phyloP scores from a whole-genome alignment of 495 filamentous ascomycete genomes.

The Aspergillus bertholletiae region DNA sequence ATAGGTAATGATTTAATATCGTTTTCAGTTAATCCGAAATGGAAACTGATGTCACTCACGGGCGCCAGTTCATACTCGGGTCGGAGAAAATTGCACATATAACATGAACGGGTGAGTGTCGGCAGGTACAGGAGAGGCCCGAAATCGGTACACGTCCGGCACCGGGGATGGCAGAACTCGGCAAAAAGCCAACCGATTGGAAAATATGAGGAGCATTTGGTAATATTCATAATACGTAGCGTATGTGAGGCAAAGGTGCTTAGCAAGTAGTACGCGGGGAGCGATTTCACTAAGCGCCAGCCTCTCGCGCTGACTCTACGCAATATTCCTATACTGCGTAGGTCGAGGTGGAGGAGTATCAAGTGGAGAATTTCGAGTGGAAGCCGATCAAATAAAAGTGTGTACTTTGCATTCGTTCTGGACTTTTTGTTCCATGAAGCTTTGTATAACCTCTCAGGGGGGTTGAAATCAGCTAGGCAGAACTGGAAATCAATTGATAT shows the following conservation, averaged over 20 bases:
- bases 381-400: too few species aligned
- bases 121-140: conserved; percentile 13
- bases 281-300: conserved; percentile 5
- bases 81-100: conserved; percentile 4
- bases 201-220: conserved; percentile 3
- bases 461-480: not conserved
- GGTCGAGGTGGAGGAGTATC: too few species aligned
- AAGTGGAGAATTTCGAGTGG: too few species aligned
- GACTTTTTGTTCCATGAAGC: conserved; percentile 1
- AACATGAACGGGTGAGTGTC: conserved; percentile 10
- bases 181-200: conserved; percentile 5
- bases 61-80: conserved; percentile 2
- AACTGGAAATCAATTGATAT: not conserved
- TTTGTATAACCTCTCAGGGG: conserved; percentile 4
- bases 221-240: conserved; percentile 5
- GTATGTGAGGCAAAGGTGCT: conserved; percentile 3
- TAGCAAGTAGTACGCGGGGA: conserved; percentile 10
- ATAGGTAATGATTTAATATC: conserved; percentile 8
- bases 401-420: not conserved
- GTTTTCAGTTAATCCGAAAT: not conserved
- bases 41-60: not conserved
- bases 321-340: conserved; percentile 6
- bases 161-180: conserved; percentile 15
- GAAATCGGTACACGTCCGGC: conserved; percentile 10
- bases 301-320: conserved; percentile 8